Evolutionary conservation across 768 basidiomycete genomes (phyloP).

Genomic region (Imleria badia): DNA sequence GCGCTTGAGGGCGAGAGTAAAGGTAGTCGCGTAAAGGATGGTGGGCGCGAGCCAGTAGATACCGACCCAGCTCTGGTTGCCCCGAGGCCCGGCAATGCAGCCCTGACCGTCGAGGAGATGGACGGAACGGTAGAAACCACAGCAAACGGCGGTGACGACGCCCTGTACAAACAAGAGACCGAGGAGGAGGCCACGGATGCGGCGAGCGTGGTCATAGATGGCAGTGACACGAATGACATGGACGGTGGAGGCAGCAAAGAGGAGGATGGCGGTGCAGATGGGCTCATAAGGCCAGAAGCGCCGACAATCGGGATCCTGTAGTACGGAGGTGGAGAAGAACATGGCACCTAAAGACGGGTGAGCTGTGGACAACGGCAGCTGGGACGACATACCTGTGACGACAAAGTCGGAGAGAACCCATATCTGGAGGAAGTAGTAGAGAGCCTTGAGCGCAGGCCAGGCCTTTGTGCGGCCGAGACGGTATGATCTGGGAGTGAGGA

Average conservation of each 20-base stretch:
- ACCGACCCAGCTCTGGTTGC: slow-evolving; percentile 67
- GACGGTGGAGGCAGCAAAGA: slow-evolving; percentile 66
- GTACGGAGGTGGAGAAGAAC: slow-evolving; percentile 78
- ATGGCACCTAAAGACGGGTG: slow-evolving; percentile 55
- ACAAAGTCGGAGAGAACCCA: slow-evolving; percentile 82
- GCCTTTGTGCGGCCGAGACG: slow-evolving; percentile 57
- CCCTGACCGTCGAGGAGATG: slow-evolving; percentile 74
- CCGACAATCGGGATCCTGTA: slow-evolving; percentile 51
- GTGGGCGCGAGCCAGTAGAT: slow-evolving; percentile 85
- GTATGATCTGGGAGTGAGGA: slow-evolving; percentile 78
- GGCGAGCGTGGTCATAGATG: slow-evolving; percentile 62
- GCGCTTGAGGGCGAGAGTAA: slow-evolving; percentile 22
- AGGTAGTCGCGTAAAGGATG: slow-evolving; percentile 48
- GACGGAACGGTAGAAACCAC: slow-evolving; percentile 81
- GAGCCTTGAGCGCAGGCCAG: slow-evolving; percentile 77
- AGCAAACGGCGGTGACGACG: slow-evolving; percentile 69
- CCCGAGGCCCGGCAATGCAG: slow-evolving; percentile 81
- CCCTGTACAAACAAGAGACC: slow-evolving; percentile 64
- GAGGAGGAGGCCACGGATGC: slow-evolving; percentile 56
- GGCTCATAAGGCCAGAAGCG: slow-evolving; percentile 84
- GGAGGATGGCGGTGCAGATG: slow-evolving; percentile 77
- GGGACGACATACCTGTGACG: slow-evolving; percentile 55
- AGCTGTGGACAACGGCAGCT: background rate
- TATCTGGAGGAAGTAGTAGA: slow-evolving; percentile 71
- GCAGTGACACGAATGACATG: slow-evolving; percentile 80